Conservation (phyloP, 192 early-diverging fungal species). For the Backusella liffmaniae region DNA sequence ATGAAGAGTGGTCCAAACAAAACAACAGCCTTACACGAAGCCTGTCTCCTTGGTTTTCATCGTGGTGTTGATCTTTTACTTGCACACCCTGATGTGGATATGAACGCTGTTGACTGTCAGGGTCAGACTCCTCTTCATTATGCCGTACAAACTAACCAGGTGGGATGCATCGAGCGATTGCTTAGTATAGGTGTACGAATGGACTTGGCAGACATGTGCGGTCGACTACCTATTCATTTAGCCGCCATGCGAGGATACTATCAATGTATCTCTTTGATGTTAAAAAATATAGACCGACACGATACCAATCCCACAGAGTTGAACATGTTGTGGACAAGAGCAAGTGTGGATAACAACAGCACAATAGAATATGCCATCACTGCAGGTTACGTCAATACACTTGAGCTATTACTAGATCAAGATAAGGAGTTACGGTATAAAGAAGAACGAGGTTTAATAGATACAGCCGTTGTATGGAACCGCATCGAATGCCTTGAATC, state of each 20-base stretch:
- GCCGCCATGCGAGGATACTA: slow-evolving; percentile 21
- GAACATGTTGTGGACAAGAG: not conserved
- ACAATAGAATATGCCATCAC: slow-evolving; percentile 16
- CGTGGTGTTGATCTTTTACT: slow-evolving; percentile 16
- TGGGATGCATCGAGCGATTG: not conserved
- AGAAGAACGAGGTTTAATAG: not conserved
- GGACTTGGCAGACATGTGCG: slow-evolving; percentile 9
- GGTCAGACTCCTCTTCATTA: slow-evolving; percentile 25
- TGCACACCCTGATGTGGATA: slow-evolving; percentile 7
- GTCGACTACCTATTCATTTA: slow-evolving; percentile 19
- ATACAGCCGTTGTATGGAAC: slow-evolving; percentile 29
- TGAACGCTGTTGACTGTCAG: not conserved
- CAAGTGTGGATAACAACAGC: not conserved
- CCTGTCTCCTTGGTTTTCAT: not conserved
- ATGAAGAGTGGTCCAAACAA: slow-evolving; percentile 10
- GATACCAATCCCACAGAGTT: slow-evolving; percentile 16
- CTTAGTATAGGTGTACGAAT: slow-evolving; percentile 15
- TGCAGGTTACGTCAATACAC: slow-evolving; percentile 3
- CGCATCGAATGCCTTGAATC: slow-evolving; percentile 23
- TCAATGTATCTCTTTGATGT: slow-evolving; percentile 16
- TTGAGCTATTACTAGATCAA: slow-evolving; percentile 6
- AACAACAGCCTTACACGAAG: slow-evolving; percentile 17
- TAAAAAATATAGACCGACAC: slow-evolving; percentile 1
- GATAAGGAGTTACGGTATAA: not conserved
- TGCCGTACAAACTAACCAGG: slow-evolving; percentile 12